These are phyloP conservation scores for Elymus sibiricus DNA, from an alignment of 176 grass and related monocot genomes.

Conservation along the genomic window DNA sequence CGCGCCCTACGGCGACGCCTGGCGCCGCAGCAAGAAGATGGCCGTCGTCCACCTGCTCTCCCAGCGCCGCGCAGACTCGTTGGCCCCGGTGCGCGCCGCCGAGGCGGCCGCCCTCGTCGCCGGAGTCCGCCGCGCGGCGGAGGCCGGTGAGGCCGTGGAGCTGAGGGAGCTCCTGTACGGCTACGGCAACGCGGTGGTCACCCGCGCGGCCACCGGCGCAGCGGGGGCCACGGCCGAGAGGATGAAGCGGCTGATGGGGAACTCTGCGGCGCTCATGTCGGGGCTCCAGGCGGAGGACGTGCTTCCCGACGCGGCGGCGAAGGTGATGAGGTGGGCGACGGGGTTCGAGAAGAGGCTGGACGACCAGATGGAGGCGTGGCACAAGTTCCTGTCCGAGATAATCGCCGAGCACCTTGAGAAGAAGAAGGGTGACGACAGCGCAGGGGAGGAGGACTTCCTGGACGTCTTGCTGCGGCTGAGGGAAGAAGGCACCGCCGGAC, in stretches of 20 bases:
- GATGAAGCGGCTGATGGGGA: constrained; percentile 22
- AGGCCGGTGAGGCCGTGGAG: background rate
- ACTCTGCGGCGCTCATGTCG: constrained; percentile 18
- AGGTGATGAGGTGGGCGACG: constrained; percentile 10
- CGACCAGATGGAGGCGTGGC: constrained; percentile 4
- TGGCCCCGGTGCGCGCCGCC: constrained; percentile 11
- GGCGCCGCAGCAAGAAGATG: constrained; percentile 43
- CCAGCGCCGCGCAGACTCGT: constrained; percentile 17
- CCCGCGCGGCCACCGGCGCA: constrained; percentile 11
- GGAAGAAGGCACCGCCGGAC: constrained; percentile 1
- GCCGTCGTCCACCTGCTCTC: constrained; percentile 39
- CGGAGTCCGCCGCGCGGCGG: background rate
- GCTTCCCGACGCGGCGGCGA: constrained; percentile 17
- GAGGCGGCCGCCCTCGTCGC: constrained; percentile 13
- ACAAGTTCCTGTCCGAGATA: constrained; percentile 32
- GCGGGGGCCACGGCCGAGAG: background rate
- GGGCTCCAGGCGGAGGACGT: constrained; percentile 37
- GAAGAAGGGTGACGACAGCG: background rate
- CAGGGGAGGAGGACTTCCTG: constrained; percentile 33
- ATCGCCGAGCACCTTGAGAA: constrained; percentile 31
- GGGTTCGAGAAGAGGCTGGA: constrained; percentile 38
- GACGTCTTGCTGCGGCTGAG: constrained; percentile 34
- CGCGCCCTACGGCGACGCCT: constrained; percentile 30
- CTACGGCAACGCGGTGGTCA: constrained; percentile 40
- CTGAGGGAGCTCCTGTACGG: constrained; percentile 41